phyloP scores from a whole-genome alignment of 108 stramenopile species.

The Stephanodiscus triporus region DNA sequence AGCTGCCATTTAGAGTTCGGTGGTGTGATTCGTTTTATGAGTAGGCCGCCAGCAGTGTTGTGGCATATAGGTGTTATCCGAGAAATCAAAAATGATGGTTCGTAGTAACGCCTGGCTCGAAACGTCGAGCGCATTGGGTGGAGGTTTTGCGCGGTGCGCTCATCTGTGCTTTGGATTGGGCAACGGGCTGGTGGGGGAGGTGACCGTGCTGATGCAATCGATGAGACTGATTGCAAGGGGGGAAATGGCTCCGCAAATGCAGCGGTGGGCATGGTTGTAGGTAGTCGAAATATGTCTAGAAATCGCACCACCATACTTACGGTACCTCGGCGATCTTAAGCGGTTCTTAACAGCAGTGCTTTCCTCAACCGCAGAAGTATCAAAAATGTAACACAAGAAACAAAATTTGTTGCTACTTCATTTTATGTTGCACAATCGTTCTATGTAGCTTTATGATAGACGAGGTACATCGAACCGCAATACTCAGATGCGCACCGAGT shows the following conservation, averaged over 20 bases:
- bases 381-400: background rate
- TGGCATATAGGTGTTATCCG: too few species aligned
- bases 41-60: too few species aligned
- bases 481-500: background rate
- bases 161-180: slow-evolving; percentile 43
- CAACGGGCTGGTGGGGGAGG: slow-evolving; percentile 44
- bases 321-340: background rate
- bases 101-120: slow-evolving; percentile 44
- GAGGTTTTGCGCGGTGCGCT: slow-evolving; percentile 42
- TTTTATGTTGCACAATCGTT: background rate
- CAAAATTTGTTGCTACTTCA: background rate
- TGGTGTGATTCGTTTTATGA: too few species aligned
- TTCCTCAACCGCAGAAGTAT: background rate
- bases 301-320: too few species aligned
- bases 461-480: background rate
- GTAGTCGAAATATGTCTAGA: slow-evolving; percentile 11
- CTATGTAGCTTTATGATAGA: background rate
- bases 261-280: slow-evolving; percentile 40
- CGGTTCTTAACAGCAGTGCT: background rate
- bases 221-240: slow-evolving; percentile 73
- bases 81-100: too few species aligned
- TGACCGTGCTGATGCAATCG: slow-evolving; percentile 84
- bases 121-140: slow-evolving; percentile 57
- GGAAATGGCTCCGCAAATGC: slow-evolving; percentile 71
- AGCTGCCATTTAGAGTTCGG: too few species aligned